phyloP scores from a whole-genome alignment of 257 asterid species.

The Parsonsia alboflavescens region DNA sequence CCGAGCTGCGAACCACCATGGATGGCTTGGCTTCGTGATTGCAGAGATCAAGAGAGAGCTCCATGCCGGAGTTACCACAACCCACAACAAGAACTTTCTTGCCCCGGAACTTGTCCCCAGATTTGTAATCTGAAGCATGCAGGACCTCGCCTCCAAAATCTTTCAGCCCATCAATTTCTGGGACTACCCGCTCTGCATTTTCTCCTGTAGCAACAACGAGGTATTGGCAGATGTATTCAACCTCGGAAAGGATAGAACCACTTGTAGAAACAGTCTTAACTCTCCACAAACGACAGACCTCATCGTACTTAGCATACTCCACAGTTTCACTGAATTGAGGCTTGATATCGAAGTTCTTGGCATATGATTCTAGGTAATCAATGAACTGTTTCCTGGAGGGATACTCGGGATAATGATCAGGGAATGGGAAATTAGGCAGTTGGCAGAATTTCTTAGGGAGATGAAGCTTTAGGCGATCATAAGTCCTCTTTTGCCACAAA shows the following conservation, averaged over 20 bases:
- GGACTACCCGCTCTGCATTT: constrained; percentile 66
- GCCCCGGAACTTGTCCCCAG: constrained; percentile 58
- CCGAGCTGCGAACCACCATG: constrained; percentile 83
- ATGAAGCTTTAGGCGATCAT: constrained; percentile 77
- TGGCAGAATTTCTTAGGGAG: constrained; percentile 82
- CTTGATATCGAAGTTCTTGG: constrained; percentile 40
- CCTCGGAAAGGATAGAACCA: constrained; percentile 32
- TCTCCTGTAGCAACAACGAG: constrained; percentile 90
- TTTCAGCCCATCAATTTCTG: constrained; percentile 63
- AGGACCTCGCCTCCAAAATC: constrained; percentile 64
- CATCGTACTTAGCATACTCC: constrained; percentile 71
- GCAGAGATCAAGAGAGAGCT: constrained; percentile 92
- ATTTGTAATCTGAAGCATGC: constrained; percentile 74
- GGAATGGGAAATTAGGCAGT: constrained; percentile 62
- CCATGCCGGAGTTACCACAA: constrained; percentile 93
- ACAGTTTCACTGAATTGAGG: constrained; percentile 75
- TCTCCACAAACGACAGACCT: constrained; percentile 57
- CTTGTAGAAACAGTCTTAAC: constrained; percentile 36
- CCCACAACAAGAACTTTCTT: constrained; percentile 85
- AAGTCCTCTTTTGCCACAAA: constrained; percentile 81
- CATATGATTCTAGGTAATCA: constrained; percentile 64
- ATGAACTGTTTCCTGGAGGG: constrained; percentile 68
- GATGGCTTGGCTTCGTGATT: constrained; percentile 72
- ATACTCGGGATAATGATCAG: constrained; percentile 75
- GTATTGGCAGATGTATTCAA: constrained; percentile 83